These are phyloP conservation scores for Osmanthus fragrans DNA, from an alignment of 257 asterid genomes.

Conservation along the genomic window DNA sequence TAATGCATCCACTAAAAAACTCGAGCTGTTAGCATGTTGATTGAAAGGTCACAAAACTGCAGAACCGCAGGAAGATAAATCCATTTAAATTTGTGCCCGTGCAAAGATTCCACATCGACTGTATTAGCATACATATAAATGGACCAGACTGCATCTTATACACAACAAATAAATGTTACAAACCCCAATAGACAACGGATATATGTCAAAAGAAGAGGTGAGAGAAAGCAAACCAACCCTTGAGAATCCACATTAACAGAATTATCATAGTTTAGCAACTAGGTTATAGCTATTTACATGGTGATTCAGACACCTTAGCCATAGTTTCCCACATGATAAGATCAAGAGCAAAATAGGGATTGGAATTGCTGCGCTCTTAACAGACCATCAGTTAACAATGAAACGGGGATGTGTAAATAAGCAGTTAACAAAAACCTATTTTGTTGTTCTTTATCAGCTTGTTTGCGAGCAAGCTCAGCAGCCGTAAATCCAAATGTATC, in stretches of 20 bases:
- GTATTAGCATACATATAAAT: background rate
- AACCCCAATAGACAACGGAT: background rate
- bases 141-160: background rate
- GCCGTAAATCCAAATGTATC: conserved; percentile 97
- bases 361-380: background rate
- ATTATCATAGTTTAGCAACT: background rate
- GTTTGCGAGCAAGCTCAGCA: conserved; percentile 81
- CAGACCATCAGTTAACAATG: conserved; percentile 6
- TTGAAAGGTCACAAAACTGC: background rate
- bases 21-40: background rate
- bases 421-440: conserved; percentile 52
- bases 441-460: conserved; percentile 80
- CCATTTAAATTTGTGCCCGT: background rate
- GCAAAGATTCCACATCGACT: background rate
- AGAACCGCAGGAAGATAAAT: background rate
- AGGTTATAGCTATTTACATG: background rate
- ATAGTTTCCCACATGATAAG: conserved; percentile 13
- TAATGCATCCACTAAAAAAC: background rate
- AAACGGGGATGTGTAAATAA: conserved; percentile 15
- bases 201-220: background rate
- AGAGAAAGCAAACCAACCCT: background rate
- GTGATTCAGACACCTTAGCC: background rate
- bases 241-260: conserved; percentile 4
- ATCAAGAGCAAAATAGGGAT: conserved; percentile 3
- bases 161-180: background rate